These are phyloP conservation scores for Fusarium continuum DNA, from an alignment of 2,329 filamentous ascomycete species.

Conservation along the genomic window DNA sequence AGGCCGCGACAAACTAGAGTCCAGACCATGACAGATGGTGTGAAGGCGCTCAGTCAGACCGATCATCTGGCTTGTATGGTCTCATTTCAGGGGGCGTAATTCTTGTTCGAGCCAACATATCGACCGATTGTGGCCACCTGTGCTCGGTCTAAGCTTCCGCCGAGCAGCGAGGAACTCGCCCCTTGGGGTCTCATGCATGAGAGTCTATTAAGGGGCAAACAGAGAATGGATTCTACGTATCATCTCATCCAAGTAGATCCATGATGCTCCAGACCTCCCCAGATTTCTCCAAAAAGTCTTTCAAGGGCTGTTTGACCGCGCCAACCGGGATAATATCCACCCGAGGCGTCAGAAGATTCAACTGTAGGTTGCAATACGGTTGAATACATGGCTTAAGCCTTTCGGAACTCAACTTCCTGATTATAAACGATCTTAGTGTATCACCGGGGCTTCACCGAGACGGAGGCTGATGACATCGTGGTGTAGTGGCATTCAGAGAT, in stretches of 20 bases:
- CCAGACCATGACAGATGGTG: conserved; percentile 1
- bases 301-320: background rate
- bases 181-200: background rate
- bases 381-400: background rate
- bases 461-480: background rate
- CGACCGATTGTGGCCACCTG: background rate
- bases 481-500: background rate
- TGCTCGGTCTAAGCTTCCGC: background rate
- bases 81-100: too few species aligned
- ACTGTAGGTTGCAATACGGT: background rate
- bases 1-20: background rate
- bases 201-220: background rate
- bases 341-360: background rate
- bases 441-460: conserved; percentile 31
- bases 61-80: background rate
- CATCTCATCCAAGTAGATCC: background rate
- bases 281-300: background rate
- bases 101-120: background rate
- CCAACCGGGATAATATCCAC: background rate
- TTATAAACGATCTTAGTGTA: background rate
- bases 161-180: background rate
- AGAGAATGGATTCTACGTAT: background rate
- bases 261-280: background rate
- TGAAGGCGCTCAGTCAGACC: background rate
- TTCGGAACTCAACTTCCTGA: background rate